phyloP scores from a whole-genome alignment of 768 basidiomycete genomes.

The Boletus bicolor region DNA sequence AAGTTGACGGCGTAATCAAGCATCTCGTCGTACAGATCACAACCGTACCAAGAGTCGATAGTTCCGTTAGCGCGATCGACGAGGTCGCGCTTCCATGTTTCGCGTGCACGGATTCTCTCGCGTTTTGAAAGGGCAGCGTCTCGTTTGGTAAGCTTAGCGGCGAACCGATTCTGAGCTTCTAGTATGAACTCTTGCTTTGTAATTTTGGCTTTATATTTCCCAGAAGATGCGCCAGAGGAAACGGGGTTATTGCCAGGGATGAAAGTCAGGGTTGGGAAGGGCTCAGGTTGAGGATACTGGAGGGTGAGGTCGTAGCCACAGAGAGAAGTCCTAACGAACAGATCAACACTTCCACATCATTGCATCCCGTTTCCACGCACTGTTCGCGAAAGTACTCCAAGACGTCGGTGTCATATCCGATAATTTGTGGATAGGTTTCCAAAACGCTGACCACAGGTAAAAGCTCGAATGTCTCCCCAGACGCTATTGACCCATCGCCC shows the following conservation, averaged over 20 bases:
- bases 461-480: slow-evolving; percentile 48
- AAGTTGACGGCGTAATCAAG: slow-evolving; percentile 72
- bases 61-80: slow-evolving; percentile 49
- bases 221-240: neutral
- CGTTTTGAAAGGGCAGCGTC: slow-evolving; percentile 23
- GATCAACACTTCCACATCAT: neutral
- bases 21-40: slow-evolving; percentile 60
- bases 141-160: slow-evolving; percentile 19
- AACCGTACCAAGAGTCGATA: slow-evolving; percentile 63
- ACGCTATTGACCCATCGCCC: slow-evolving; percentile 61
- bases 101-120: slow-evolving; percentile 24
- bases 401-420: slow-evolving; percentile 65
- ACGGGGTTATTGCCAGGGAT: slow-evolving; percentile 13
- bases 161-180: slow-evolving; percentile 23
- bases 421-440: slow-evolving; percentile 74
- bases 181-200: slow-evolving; percentile 20
- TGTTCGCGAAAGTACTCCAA: slow-evolving; percentile 67
- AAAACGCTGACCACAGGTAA: slow-evolving; percentile 58
- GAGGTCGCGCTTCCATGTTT: slow-evolving; percentile 45
- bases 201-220: slow-evolving; percentile 16
- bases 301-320: slow-evolving; percentile 68
- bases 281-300: slow-evolving; percentile 61
- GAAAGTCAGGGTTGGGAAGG: slow-evolving; percentile 39
- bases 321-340: slow-evolving; percentile 45
- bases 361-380: slow-evolving; percentile 38